These are phyloP conservation scores for Beauveria pseudobassiana DNA, from an alignment of 2,329 filamentous ascomycete species.

Conservation along the genomic window DNA sequence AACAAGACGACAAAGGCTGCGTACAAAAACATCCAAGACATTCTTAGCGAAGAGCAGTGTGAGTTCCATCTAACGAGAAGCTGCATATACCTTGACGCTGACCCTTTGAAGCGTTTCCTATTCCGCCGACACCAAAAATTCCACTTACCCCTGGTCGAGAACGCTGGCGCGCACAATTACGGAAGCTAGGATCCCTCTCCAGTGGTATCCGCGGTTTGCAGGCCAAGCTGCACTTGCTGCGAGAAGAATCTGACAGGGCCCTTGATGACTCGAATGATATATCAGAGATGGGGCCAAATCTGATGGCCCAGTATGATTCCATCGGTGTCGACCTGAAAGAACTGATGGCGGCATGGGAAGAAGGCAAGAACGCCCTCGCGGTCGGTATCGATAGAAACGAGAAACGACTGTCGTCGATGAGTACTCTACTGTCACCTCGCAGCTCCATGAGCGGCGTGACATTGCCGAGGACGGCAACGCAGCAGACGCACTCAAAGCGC, in stretches of 20 bases:
- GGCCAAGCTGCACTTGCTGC: slow-evolving; percentile 85
- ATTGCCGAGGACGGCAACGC: slow-evolving; percentile 44
- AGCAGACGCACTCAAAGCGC: slow-evolving; percentile 61
- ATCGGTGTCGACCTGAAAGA: slow-evolving; percentile 81
- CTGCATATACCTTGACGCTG: slow-evolving; percentile 11
- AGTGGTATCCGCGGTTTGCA: slow-evolving; percentile 87
- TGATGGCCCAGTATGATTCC: slow-evolving; percentile 89
- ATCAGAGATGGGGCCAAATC: slow-evolving; percentile 66
- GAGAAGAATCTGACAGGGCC: slow-evolving; percentile 78
- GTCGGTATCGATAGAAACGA: slow-evolving; percentile 77
- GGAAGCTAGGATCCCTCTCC: slow-evolving; percentile 80
- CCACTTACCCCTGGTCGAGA: slow-evolving; percentile 69
- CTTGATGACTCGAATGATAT: slow-evolving; percentile 67
- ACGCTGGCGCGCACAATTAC: slow-evolving; percentile 76
- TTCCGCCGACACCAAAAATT: slow-evolving; percentile 48
- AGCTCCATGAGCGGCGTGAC: slow-evolving; percentile 62
- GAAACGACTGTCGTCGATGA: slow-evolving; percentile 58
- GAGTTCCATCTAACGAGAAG: slow-evolving; percentile 27
- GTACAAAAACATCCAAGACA: slow-evolving; percentile 57
- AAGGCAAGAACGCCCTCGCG: slow-evolving; percentile 75
- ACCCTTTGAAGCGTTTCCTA: slow-evolving; percentile 39
- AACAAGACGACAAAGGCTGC: slow-evolving; percentile 54
- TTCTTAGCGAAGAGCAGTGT: slow-evolving; percentile 76
- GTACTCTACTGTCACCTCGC: slow-evolving; percentile 50
- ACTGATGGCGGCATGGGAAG: slow-evolving; percentile 78